Evolutionary conservation across 1,139 yeast species (phyloP).

Genomic region (Protomyces macrosporus): DNA sequence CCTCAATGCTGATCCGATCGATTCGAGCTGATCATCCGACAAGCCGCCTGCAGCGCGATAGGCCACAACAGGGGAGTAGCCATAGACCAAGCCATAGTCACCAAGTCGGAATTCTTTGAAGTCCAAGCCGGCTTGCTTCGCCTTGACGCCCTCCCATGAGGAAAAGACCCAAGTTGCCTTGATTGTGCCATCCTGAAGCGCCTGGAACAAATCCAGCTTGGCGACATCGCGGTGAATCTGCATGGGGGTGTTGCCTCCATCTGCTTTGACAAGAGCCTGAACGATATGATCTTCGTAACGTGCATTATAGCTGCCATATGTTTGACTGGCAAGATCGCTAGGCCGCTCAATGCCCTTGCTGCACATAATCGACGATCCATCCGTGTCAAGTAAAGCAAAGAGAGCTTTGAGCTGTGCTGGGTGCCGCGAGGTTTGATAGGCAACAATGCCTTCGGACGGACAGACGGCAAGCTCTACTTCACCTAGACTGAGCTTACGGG

Average conservation of each 20-base stretch:
- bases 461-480: constrained; percentile 12
- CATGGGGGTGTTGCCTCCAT: constrained; percentile 6
- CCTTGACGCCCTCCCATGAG: constrained; percentile 20
- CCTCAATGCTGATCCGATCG: not conserved
- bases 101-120: not conserved
- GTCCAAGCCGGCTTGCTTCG: not conserved
- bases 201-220: constrained; percentile 10
- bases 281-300: constrained; percentile 4
- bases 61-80: constrained; percentile 18
- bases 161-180: constrained; percentile 10
- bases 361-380: constrained; percentile 11
- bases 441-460: constrained; percentile 9
- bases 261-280: constrained; percentile 1
- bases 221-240: not conserved
- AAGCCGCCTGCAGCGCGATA: not conserved
- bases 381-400: constrained; percentile 11
- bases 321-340: constrained; percentile 10
- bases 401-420: constrained; percentile 4
- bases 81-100: constrained; percentile 1
- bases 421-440: not conserved
- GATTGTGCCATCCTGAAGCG: not conserved
- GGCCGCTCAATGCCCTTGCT: not conserved
- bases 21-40: not conserved
- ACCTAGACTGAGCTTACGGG: not conserved
- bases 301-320: constrained; percentile 16